phyloP scores from a whole-genome alignment of 2,329 filamentous ascomycete species.

The Davidsoniella eucalypti region DNA sequence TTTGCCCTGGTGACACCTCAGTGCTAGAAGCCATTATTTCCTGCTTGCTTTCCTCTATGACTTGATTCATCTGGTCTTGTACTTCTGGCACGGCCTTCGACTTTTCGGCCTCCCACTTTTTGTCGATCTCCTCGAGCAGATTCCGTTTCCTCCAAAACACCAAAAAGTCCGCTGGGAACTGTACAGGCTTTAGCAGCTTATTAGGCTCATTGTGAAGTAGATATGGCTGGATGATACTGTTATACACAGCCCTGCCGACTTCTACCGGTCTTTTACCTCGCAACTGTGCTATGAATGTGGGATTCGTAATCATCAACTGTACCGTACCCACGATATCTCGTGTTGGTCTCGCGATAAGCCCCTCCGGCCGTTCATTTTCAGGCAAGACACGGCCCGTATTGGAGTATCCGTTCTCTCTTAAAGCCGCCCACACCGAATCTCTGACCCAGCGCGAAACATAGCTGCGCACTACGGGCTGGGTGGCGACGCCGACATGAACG shows the following conservation, averaged over 20 bases:
- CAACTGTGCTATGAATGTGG: neutral
- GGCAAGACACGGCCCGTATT: conserved; percentile 9
- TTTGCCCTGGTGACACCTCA: too few relatives aligned
- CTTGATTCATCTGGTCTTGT: too few relatives aligned
- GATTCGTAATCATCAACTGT: conserved; percentile 6
- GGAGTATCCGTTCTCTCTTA: conserved; percentile 10
- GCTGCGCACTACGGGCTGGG: conserved; percentile 11
- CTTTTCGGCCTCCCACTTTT: neutral
- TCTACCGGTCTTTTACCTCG: neutral
- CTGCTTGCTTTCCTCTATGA: too few relatives aligned
- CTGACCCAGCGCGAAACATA: conserved; percentile 12
- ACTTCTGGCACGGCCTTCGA: too few relatives aligned
- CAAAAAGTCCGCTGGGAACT: conserved; percentile 9
- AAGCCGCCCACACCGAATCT: conserved; percentile 8
- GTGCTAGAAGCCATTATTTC: too few relatives aligned
- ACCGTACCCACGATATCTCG: conserved; percentile 11
- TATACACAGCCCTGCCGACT: conserved; percentile 8
- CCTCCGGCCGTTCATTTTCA: neutral
- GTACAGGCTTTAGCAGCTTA: conserved; percentile 1
- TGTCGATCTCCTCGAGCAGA: conserved; percentile 5
- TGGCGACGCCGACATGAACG: conserved; percentile 8
- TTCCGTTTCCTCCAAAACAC: conserved; percentile 8
- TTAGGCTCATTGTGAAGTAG: neutral
- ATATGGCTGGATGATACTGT: too few relatives aligned
- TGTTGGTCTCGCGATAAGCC: neutral